Evolutionary conservation across 2,329 filamentous ascomycete species (phyloP).

Genomic region (Fusarium vanettenii): DNA sequence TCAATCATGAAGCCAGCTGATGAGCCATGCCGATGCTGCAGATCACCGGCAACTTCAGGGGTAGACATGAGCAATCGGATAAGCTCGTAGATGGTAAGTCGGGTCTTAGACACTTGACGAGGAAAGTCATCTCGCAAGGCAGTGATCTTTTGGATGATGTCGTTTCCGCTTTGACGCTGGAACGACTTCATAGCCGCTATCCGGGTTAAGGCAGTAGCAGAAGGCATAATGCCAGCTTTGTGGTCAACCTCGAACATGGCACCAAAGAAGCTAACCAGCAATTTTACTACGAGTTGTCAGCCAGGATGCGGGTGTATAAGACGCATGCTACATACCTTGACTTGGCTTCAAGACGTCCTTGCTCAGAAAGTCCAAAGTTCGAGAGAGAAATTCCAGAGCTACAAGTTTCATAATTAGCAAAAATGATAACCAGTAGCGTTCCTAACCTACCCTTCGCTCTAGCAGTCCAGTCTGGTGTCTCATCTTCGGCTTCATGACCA

Average conservation of each 20-base stretch:
- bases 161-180: conserved; percentile 58
- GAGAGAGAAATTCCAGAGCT: conserved; percentile 69
- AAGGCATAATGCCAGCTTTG: conserved; percentile 67
- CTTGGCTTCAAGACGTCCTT: conserved; percentile 59
- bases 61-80: conserved; percentile 58
- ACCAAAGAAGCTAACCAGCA: conserved; percentile 66
- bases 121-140: conserved; percentile 68
- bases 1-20: conserved; percentile 60
- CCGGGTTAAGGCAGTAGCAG: conserved; percentile 62
- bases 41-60: conserved; percentile 55
- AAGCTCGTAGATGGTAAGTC: conserved; percentile 64
- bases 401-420: conserved; percentile 3
- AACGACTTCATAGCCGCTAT: conserved; percentile 64
- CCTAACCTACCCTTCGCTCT: conserved; percentile 61
- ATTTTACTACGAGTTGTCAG: conserved; percentile 51
- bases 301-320: not conserved
- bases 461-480: conserved; percentile 63
- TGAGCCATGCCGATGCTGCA: conserved; percentile 58
- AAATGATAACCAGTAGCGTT: not conserved
- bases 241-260: conserved; percentile 70
- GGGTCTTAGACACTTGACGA: conserved; percentile 62
- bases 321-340: conserved; percentile 54
- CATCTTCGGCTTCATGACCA: conserved; percentile 53
- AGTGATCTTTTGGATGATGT: conserved; percentile 62
- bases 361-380: conserved; percentile 62